phyloP scores from a whole-genome alignment of 495 filamentous ascomycete species.

The Hypoxylon lienhwacheense region DNA sequence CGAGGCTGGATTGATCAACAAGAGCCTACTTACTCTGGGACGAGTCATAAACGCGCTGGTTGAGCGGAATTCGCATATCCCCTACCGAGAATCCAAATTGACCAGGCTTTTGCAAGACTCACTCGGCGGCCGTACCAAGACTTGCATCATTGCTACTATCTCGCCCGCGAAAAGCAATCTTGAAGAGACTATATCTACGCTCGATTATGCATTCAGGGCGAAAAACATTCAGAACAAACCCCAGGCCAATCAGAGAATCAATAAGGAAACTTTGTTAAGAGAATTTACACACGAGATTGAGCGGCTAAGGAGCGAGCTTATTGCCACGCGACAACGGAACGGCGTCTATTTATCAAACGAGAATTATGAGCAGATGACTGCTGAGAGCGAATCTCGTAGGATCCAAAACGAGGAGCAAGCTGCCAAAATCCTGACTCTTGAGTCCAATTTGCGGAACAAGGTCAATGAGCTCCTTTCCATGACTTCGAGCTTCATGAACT shows the following conservation, averaged over 20 bases:
- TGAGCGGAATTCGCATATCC: slow-evolving; percentile 87
- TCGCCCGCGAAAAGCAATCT: slow-evolving; percentile 92
- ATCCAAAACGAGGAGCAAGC: slow-evolving; percentile 91
- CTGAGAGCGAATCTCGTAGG: slow-evolving; percentile 86
- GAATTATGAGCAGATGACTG: slow-evolving; percentile 80
- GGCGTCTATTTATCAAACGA: slow-evolving; percentile 91
- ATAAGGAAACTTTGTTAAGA: slow-evolving; percentile 84
- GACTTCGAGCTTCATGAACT: slow-evolving; percentile 77
- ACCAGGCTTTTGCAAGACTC: slow-evolving; percentile 95
- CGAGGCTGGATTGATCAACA: slow-evolving; percentile 96
- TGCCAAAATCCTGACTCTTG: slow-evolving; percentile 90
- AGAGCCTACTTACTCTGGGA: slow-evolving; percentile 90
- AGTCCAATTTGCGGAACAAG: slow-evolving; percentile 84
- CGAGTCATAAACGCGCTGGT: slow-evolving; percentile 98
- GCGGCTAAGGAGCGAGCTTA: slow-evolving; percentile 88
- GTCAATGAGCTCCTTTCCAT: slow-evolving; percentile 85
- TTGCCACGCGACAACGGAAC: slow-evolving; percentile 89
- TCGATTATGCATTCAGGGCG: slow-evolving; percentile 95
- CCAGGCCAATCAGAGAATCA: slow-evolving; percentile 86
- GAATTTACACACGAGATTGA: slow-evolving; percentile 96
- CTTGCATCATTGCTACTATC: slow-evolving; percentile 96
- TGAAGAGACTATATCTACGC: slow-evolving; percentile 95
- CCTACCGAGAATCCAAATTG: slow-evolving; percentile 95
- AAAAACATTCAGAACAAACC: slow-evolving; percentile 99
- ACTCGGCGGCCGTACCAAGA: slow-evolving; percentile 91